These are phyloP conservation scores for Exophiala mesophila DNA, from an alignment of 2,329 filamentous ascomycete species.

Conservation along the genomic window DNA sequence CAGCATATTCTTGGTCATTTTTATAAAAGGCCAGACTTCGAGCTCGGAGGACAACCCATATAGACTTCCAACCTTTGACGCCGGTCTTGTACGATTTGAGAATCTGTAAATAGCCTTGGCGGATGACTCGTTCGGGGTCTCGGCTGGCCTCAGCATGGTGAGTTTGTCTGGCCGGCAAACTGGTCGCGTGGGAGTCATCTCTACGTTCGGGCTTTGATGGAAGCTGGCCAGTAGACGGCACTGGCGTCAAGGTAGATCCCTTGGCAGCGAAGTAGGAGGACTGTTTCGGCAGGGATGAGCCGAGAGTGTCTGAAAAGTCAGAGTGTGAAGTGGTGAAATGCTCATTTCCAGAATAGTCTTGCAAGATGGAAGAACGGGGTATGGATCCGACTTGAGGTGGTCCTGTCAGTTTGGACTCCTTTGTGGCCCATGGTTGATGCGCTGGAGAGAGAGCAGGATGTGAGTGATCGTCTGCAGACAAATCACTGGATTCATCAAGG, in stretches of 20 bases:
- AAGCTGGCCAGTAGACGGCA: slow-evolving; percentile 26
- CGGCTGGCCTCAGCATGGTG: slow-evolving; percentile 49
- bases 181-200: slow-evolving; percentile 32
- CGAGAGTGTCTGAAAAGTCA: slow-evolving; percentile 68
- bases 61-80: slow-evolving; percentile 87
- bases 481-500: slow-evolving; percentile 35
- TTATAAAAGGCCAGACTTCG: slow-evolving; percentile 88
- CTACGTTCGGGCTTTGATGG: slow-evolving; percentile 1
- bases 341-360: slow-evolving; percentile 60
- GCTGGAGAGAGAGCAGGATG: slow-evolving; percentile 35
- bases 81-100: slow-evolving; percentile 72
- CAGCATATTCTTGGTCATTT: slow-evolving; percentile 82
- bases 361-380: slow-evolving; percentile 33
- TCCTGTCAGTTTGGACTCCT: slow-evolving; percentile 12
- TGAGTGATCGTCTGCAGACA: slow-evolving; percentile 37
- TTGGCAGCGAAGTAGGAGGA: slow-evolving; percentile 22
- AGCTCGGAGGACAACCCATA: slow-evolving; percentile 86
- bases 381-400: slow-evolving; percentile 11
- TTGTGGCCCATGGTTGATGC: slow-evolving; percentile 10
- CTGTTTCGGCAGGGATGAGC: slow-evolving; percentile 25
- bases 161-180: slow-evolving; percentile 44
- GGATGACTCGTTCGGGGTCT: slow-evolving; percentile 85
- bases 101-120: slow-evolving; percentile 84
- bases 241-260: slow-evolving; percentile 29
- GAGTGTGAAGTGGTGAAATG: slow-evolving; percentile 69